Evolutionary conservation across 345 rosid genomes (phyloP), one percentile per base, ranked within the genome.

Genomic region (Murraya koenigii): DNA sequence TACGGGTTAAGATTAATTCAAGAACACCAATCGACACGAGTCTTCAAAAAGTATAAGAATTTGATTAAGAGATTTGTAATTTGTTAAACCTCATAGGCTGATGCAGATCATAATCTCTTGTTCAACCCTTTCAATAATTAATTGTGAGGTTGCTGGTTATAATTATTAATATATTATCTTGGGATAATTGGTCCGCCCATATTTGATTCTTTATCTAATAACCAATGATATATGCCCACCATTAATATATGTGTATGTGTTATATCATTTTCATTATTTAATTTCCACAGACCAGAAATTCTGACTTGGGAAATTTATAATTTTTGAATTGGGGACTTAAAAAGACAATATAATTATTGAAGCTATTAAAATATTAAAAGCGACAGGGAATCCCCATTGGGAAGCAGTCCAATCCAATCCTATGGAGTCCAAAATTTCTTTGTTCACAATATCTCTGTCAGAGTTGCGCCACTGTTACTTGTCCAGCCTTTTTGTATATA

Each of bases 361-460:
- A 39, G 17, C 17, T 5, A 26, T 39, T 39, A 61, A 5, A 36
- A 60, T 6, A 39, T 62, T 54, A 49, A 71, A 11, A 56, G 62
- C 13, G 75, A n/a, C 67, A 71, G 83, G 82, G 86, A 84, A 83
- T 85, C 90, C 80, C 80, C 68, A 80, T 84, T 49, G 86, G 84
- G 82, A 79, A 84, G 65, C 55, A 58, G 68, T 56, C 84, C 79
- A 61, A 60, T 56, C 84, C 79, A 61, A 60, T 32, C 38, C 10
- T 17, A 17, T 63, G 66, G 71, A 80, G 69, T 75, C 81, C 83
- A 77, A 82, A 82, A 74, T 74, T 76, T n/a, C 19, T 75, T 78
- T 78, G 76, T 79, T 68, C 81, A 54, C 75, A 82, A 80, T 62
- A 84, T 85, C 85, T 80, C 75, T 82, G 87, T 86, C 90, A 86